These are phyloP conservation scores for Candida lessepsii DNA, from an alignment of 805 yeast species.

Conservation along the genomic window DNA sequence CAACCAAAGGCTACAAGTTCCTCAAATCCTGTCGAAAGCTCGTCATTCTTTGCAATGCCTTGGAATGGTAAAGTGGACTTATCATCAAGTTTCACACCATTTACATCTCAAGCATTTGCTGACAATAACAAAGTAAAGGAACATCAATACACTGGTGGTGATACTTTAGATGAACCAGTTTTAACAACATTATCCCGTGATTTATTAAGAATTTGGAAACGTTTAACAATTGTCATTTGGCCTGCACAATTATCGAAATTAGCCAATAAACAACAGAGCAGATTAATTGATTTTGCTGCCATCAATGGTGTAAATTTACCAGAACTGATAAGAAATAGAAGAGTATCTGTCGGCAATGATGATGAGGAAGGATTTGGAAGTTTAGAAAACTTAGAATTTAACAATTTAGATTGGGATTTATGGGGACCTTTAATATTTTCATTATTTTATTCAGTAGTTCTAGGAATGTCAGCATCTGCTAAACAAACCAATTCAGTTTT, in stretches of 20 bases:
- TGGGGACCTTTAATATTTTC: slow-evolving; percentile 75
- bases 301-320: slow-evolving; percentile 37
- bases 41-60: slow-evolving; percentile 7
- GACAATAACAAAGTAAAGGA: slow-evolving; percentile 35
- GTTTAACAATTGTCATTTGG: slow-evolving; percentile 43
- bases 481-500: slow-evolving; percentile 52
- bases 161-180: slow-evolving; percentile 72
- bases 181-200: slow-evolving; percentile 49
- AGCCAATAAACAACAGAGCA: slow-evolving; percentile 35
- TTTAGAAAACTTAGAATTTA: slow-evolving; percentile 18
- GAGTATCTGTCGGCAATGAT: slow-evolving; percentile 26
- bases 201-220: slow-evolving; percentile 31
- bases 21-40: background rate
- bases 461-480: slow-evolving; percentile 48
- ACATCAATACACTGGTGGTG: slow-evolving; percentile 63
- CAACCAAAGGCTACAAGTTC: background rate
- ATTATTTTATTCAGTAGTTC: slow-evolving; percentile 50
- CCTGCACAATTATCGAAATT: slow-evolving; percentile 39
- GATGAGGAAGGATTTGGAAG: slow-evolving; percentile 23
- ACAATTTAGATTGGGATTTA: slow-evolving; percentile 54
- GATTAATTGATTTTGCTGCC: slow-evolving; percentile 34
- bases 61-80: slow-evolving; percentile 26
- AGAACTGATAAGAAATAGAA: slow-evolving; percentile 27
- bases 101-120: slow-evolving; percentile 21
- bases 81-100: slow-evolving; percentile 35